phyloP scores from a whole-genome alignment of 1,284 basidiomycete species.

The Phellopilus nigrolimitatus region DNA sequence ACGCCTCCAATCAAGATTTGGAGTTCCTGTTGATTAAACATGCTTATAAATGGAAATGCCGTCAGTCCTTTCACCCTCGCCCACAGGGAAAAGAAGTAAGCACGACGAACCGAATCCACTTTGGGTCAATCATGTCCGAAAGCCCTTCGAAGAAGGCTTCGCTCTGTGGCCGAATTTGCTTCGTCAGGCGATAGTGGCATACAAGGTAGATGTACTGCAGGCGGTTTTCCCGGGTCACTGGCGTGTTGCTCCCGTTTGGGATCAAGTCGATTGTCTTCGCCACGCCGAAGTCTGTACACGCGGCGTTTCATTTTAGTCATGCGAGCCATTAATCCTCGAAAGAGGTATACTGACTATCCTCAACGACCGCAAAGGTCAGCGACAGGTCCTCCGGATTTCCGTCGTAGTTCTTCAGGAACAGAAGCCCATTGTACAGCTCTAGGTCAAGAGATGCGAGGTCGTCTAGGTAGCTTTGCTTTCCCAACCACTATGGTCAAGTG shows the following conservation, averaged over 20 bases:
- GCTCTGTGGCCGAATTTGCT: slow-evolving; percentile 85
- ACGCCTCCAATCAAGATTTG: slow-evolving; percentile 83
- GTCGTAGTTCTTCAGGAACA: slow-evolving; percentile 90
- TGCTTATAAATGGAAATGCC: slow-evolving; percentile 42
- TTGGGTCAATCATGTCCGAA: slow-evolving; percentile 82
- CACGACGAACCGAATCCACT: slow-evolving; percentile 72
- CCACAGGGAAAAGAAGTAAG: too few species aligned
- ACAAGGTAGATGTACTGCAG: slow-evolving; percentile 90
- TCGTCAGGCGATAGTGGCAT: slow-evolving; percentile 84
- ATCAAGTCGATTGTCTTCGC: slow-evolving; percentile 78
- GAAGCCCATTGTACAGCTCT: slow-evolving; percentile 88
- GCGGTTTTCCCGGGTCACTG: slow-evolving; percentile 88
- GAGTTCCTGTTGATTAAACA: slow-evolving; percentile 94
- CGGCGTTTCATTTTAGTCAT: not conserved
- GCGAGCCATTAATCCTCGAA: too few species aligned
- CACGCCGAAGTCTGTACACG: slow-evolving; percentile 77
- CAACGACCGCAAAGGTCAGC: slow-evolving; percentile 85
- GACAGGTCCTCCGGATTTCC: slow-evolving; percentile 90
- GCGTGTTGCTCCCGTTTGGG: slow-evolving; percentile 76
- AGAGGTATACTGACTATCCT: slow-evolving; percentile 59
- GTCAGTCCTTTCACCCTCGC: too few species aligned
- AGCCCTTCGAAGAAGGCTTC: slow-evolving; percentile 83
- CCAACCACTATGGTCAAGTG: slow-evolving; percentile 64
- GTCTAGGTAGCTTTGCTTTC: slow-evolving; percentile 83
- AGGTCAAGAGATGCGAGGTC: slow-evolving; percentile 89